Evolutionary conservation across 192 early-diverging fungal genomes (phyloP).

Genomic region (Backusella parvicylindrica): DNA sequence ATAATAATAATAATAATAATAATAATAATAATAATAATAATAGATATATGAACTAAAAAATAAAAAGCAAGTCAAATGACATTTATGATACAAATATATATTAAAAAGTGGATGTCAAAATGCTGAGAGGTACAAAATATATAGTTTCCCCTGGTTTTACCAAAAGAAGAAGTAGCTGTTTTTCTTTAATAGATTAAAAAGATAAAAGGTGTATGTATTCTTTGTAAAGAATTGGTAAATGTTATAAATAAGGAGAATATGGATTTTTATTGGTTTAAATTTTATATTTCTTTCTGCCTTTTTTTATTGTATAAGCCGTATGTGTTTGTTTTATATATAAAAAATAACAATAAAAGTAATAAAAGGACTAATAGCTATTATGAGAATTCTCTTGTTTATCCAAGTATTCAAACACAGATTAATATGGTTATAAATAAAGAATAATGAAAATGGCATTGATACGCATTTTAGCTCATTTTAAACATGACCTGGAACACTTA

Average conservation of each 20-base stretch:
- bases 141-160: not conserved
- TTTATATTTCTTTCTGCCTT: not conserved
- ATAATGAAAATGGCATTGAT: conserved; percentile 1
- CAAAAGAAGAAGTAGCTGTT: not conserved
- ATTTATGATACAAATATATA: not conserved
- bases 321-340: not conserved
- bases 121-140: not conserved
- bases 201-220: not conserved
- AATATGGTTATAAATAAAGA: not conserved
- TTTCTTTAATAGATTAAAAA: not conserved
- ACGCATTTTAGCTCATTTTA: conserved; percentile 8
- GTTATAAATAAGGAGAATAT: not conserved
- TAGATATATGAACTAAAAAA: not conserved
- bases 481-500: conserved; percentile 8
- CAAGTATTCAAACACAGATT: not conserved
- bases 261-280: not conserved
- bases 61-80: not conserved
- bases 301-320: conserved; percentile 1
- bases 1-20: not conserved
- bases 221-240: not conserved
- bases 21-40: not conserved
- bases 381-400: not conserved
- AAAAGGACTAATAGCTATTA: not conserved
- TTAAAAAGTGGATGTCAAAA: conserved; percentile 4
- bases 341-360: not conserved